These are phyloP conservation scores for Wickerhamiella australiensis DNA, from an alignment of 805 yeast species.

Conservation along the genomic window DNA sequence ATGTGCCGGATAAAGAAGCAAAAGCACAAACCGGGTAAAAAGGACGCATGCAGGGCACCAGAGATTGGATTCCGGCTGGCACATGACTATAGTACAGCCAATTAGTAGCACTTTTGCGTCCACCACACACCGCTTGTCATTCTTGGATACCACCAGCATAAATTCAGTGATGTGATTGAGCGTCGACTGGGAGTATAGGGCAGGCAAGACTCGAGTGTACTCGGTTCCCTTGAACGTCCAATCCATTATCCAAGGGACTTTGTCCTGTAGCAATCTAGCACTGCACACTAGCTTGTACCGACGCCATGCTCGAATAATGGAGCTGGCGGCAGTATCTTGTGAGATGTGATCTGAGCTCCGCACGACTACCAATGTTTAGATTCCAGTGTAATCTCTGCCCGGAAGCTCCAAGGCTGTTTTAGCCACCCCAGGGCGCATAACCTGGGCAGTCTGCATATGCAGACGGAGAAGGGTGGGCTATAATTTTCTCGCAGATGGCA, in stretches of 20 bases:
- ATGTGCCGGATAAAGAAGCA: neutral
- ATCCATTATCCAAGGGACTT: neutral
- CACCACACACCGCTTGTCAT: neutral
- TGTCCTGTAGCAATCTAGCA: neutral
- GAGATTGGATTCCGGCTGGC: conserved; percentile 1
- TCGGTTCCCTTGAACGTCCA: neutral
- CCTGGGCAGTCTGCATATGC: neutral
- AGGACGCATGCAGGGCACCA: conserved; percentile 10
- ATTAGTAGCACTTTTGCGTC: neutral
- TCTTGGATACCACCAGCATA: neutral
- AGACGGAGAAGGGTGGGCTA: too few relatives aligned
- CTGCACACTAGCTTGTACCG: neutral
- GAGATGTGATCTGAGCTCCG: neutral
- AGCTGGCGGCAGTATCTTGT: neutral
- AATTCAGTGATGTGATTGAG: neutral
- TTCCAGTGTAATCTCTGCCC: too few relatives aligned
- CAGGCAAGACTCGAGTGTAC: neutral
- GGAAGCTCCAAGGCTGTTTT: neutral
- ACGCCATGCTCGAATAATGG: neutral
- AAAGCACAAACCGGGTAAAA: neutral
- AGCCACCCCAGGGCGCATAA: neutral
- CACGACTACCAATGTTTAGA: neutral
- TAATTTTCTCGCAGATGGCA: too few relatives aligned
- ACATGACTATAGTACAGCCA: neutral
- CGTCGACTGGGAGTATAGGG: neutral